Base-by-base conservation (phyloP, 768 basidiomycete species). In the Daedalea quercina region DNA sequence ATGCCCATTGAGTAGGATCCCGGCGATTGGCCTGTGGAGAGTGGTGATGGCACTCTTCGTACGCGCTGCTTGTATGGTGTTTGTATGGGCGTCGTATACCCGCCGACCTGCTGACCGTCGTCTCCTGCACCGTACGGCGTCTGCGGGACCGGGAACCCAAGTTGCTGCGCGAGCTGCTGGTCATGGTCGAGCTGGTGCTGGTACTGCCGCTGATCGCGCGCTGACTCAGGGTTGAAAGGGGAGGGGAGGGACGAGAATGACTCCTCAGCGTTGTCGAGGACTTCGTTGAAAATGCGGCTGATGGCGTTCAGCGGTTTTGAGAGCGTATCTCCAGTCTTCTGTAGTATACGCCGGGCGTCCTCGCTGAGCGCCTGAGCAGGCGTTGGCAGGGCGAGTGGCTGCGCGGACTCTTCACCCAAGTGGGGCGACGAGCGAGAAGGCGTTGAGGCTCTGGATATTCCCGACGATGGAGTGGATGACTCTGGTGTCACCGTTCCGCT, bases 271-370 rank as follows among this genome's bases (percentile, higher is more conserved):
- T 79, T 78, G 60, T 91, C 88, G 11, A 93, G 70, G 0, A 90
- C 91, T 43, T 89, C 89, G 55, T 80, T 88, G 65, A 95, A 85
- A 55, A 96, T 93, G 48, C 88, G 82, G 17, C 91, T 80, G 47
- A 96, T 87, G 1, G 93, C 90, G 57, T 74, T 89, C n/a, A 96
- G 76, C 2, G 93, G 93, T 65, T 92, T 93, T 8, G 88, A 92
- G 52, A 95, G 86, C 0, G 82, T 88, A 64, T 93, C 90, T 8
- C 93, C 91, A 0, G 94, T 95, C 65, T 87, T 88, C 68, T 93
- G 93, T 42, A 95, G 75, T 26, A 95, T 78, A 22, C 85, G 78
- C 35, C 81, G 82, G 1, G 92, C 93, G 61, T 94, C 92, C 49
- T 89, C 82, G 9, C 75, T 66, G 33, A 75, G 59, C 7, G 64